Evolutionary conservation across 2,329 filamentous ascomycete species (phyloP).

Genomic region (Trichoderma atroviride): DNA sequence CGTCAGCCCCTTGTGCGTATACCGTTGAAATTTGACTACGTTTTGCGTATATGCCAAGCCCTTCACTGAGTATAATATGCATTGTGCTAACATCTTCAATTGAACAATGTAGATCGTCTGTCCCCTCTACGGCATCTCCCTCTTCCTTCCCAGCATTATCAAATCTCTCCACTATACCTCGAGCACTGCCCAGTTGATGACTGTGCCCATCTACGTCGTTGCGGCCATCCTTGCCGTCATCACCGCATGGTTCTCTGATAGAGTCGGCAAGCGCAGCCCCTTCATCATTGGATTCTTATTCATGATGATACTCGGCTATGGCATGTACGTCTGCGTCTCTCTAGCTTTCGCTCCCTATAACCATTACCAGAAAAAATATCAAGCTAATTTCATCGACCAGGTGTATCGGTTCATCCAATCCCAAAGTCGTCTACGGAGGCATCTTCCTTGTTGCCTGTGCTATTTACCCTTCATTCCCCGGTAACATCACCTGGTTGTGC

Average conservation of each 20-base stretch:
- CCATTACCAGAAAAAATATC: background rate
- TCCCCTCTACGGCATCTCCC: conserved; percentile 58
- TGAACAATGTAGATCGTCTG: conserved; percentile 48
- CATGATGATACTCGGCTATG: conserved; percentile 59
- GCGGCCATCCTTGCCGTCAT: conserved; percentile 62
- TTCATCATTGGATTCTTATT: conserved; percentile 59
- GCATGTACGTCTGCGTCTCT: conserved; percentile 44
- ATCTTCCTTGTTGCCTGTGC: conserved; percentile 76
- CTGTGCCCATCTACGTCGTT: conserved; percentile 61
- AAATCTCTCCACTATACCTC: conserved; percentile 59
- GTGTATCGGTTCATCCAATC: conserved; percentile 60
- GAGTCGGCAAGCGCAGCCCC: conserved; percentile 54
- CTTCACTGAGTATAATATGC: background rate
- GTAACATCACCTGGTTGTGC: conserved; percentile 75
- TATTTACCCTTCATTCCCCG: conserved; percentile 79
- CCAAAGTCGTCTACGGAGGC: conserved; percentile 69
- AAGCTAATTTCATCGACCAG: conserved; percentile 41
- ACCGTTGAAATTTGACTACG: background rate
- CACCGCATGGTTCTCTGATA: conserved; percentile 59
- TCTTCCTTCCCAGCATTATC: conserved; percentile 67
- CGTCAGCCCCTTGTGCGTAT: no score
- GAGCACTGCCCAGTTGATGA: conserved; percentile 66
- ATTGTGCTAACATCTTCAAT: background rate
- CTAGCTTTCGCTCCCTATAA: no score
- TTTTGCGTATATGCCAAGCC: background rate